Evolutionary conservation across 1,284 basidiomycete genomes (phyloP).

Genomic region (Leccinum holopus): DNA sequence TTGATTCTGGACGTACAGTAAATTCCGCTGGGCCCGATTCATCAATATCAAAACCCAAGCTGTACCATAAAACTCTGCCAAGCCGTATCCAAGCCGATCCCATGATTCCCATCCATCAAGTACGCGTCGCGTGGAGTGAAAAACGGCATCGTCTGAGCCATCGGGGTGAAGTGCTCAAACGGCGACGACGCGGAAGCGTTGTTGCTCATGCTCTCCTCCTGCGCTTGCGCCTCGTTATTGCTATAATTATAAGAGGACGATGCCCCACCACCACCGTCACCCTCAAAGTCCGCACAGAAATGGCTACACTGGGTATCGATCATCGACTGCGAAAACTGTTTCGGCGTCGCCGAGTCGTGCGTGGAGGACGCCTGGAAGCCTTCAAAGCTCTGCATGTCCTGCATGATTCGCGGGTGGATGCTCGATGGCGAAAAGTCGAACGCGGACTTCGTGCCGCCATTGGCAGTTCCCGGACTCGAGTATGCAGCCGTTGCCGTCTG

Average conservation of each 20-base stretch:
- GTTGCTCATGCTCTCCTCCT: background rate
- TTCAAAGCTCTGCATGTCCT: slow-evolving; percentile 44
- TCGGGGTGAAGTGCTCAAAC: slow-evolving; percentile 16
- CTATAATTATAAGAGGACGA: background rate
- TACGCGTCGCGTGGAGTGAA: slow-evolving; percentile 2
- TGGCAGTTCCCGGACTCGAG: background rate
- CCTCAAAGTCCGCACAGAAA: slow-evolving; percentile 23
- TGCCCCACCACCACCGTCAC: background rate
- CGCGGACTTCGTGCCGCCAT: background rate
- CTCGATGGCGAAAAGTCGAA: slow-evolving; percentile 12
- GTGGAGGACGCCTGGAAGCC: slow-evolving; percentile 33
- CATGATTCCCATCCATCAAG: slow-evolving; percentile 10
- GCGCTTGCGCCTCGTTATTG: background rate
- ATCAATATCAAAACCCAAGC: slow-evolving; percentile 50
- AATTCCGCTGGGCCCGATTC: background rate
- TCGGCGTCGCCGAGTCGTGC: slow-evolving; percentile 12
- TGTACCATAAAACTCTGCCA: slow-evolving; percentile 71
- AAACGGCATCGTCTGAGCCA: slow-evolving; percentile 17
- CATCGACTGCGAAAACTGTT: slow-evolving; percentile 31
- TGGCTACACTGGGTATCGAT: slow-evolving; percentile 27
- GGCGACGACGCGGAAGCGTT: background rate
- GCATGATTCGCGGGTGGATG: slow-evolving; percentile 45
- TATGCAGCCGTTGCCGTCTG: slow-evolving; percentile 1
- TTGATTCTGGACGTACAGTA: background rate
- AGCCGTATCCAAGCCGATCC: slow-evolving; percentile 51